Evolutionary conservation across 2,329 filamentous ascomycete genomes (phyloP), one percentile per base, ranked within the genome.

Genomic region (Septoria petroselini): DNA sequence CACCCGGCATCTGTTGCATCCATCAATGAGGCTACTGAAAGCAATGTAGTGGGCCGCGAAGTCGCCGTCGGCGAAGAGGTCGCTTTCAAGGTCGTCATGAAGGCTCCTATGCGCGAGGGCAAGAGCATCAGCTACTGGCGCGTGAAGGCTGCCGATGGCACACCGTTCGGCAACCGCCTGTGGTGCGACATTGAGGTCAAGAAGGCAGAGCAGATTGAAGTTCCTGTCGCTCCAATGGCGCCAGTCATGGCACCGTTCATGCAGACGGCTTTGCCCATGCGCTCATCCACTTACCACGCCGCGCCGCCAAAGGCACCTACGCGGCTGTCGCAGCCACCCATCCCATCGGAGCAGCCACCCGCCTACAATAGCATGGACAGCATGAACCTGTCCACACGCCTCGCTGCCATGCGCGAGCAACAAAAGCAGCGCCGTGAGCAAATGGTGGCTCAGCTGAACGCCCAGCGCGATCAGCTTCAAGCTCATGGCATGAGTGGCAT

Each of bases 91-190:
- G 86, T 96, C 29, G 75, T 85, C 34, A 82, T 98, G 69, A 88
- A 89, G 69, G 88, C 89, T 14, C 90, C 91, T 12, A 71, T 76
- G 44, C 86, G 86, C 41, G 72, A 82, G 47, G 91, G 91, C 48
- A 87, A 85, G 69, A 78, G 84, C 52, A 93, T 95, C 64, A 97
- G 93, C 1, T 96, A 96, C 78, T 98, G 93, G 93, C 90, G 91
- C 55, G 75, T 98, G 58, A 94, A 91, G 61, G 83, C 88, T 52
- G 78, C 83, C 6, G 83, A 88, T 50, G 91, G 91, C 18, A 75
- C 79, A 57, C 86, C 88, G 58, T 96, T 97, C 58, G 93, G 93
- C 31, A 88, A 96, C 73, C 87, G 90, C 64, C 77, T 98, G 40
- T 98, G 91, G 91, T 96, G 91, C 66, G 90, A 97, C 59, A 82